Evolutionary conservation across 108 stramenopile genomes (phyloP).

Genomic region (Bacterosira constricta): DNA sequence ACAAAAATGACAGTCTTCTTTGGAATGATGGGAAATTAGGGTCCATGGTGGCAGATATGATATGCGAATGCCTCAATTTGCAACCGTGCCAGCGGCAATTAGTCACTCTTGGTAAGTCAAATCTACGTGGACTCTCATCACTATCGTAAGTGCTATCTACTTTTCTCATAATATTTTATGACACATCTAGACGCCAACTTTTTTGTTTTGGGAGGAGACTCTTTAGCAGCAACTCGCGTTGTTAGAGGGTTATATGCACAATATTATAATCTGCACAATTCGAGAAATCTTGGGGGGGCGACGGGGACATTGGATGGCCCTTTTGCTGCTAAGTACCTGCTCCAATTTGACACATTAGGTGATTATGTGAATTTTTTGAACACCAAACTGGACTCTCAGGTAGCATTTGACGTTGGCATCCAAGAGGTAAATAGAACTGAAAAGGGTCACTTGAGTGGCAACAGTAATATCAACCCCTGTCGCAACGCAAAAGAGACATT

Average conservation of each 20-base stretch:
- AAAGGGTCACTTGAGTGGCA: no score
- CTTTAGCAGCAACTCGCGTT: slow-evolving; percentile 78
- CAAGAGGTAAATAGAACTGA: not conserved
- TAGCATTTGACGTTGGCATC: not conserved
- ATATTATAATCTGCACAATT: slow-evolving; percentile 64
- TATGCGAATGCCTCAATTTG: slow-evolving; percentile 76
- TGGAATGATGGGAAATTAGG: slow-evolving; percentile 59
- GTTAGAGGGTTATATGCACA: slow-evolving; percentile 72
- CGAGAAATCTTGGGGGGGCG: slow-evolving; percentile 72
- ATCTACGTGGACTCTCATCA: not conserved
- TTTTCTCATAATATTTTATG: not conserved
- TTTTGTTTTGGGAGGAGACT: slow-evolving; percentile 84
- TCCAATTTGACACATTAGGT: slow-evolving; percentile 61
- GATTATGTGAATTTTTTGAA: slow-evolving; percentile 73
- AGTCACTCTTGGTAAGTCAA: slow-evolving; percentile 44
- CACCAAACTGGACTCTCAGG: not conserved
- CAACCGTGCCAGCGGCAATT: slow-evolving; percentile 61
- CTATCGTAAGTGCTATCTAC: not conserved
- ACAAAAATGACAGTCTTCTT: slow-evolving; percentile 24
- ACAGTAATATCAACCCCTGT: not conserved
- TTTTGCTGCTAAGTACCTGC: slow-evolving; percentile 62
- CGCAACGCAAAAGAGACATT: slow-evolving; percentile 1
- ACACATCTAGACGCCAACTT: slow-evolving; percentile 46
- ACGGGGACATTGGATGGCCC: slow-evolving; percentile 63
- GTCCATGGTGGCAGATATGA: slow-evolving; percentile 50